phyloP scores from a whole-genome alignment of 2,329 filamentous ascomycete genomes.

The Cucurbitaria berberidis region DNA sequence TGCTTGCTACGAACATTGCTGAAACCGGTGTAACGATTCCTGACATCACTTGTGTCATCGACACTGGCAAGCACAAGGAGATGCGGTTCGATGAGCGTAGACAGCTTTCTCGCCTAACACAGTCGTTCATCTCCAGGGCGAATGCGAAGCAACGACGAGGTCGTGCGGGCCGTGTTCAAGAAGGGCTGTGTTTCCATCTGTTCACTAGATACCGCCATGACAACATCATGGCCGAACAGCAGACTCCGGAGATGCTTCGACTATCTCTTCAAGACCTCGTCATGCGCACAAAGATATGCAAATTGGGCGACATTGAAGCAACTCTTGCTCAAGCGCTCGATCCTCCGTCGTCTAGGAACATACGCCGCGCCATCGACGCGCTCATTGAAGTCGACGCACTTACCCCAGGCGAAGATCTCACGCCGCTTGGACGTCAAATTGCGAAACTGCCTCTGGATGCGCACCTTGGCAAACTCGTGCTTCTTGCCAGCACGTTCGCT shows the following conservation, averaged over 20 bases:
- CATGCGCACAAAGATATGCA: conserved; percentile 96
- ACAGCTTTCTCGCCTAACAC: conserved; percentile 87
- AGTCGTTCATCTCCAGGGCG: conserved; percentile 92
- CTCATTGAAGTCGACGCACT: conserved; percentile 91
- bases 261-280: conserved; percentile 93
- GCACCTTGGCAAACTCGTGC: conserved; percentile 89
- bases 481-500: conserved; percentile 84
- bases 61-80: conserved; percentile 95
- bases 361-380: conserved; percentile 88
- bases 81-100: conserved; percentile 95
- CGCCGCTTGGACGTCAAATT: conserved; percentile 82
- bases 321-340: conserved; percentile 88
- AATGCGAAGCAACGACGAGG: conserved; percentile 96
- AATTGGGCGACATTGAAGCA: conserved; percentile 89
- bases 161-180: conserved; percentile 91
- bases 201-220: conserved; percentile 93
- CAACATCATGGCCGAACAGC: conserved; percentile 81
- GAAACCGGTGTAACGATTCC: conserved; percentile 99
- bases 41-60: conserved; percentile 95
- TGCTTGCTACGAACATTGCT: conserved; percentile 96
- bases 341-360: conserved; percentile 88
- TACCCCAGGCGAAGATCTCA: conserved; percentile 80
- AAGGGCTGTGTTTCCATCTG: conserved; percentile 93
- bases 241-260: conserved; percentile 94
- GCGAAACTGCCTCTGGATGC: conserved; percentile 91